phyloP scores from a whole-genome alignment of 352 stramenopile species.

The Globisporangium viniferum region DNA sequence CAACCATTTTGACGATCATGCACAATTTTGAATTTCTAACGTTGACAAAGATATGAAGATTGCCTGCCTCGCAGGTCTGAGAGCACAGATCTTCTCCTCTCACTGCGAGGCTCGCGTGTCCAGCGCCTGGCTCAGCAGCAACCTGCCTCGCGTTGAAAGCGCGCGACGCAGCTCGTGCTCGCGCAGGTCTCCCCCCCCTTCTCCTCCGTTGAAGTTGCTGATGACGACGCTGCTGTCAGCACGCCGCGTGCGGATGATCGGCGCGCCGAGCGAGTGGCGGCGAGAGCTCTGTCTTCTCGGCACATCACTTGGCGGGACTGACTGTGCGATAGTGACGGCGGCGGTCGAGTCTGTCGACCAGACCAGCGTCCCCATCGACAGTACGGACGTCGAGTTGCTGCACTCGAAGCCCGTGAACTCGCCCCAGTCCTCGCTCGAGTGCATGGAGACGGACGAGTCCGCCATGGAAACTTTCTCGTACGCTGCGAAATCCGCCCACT shows the following conservation, averaged over 20 bases:
- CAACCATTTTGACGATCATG: background rate
- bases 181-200: background rate
- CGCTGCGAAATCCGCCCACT: conserved; percentile 32
- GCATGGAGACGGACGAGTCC: conserved; percentile 10
- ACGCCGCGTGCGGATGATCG: background rate
- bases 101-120: conserved; percentile 1
- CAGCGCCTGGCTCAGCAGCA: conserved; percentile 24
- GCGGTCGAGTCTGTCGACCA: conserved; percentile 11
- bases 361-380: conserved; percentile 11
- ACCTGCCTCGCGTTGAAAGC: conserved; percentile 21
- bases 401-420: conserved; percentile 18
- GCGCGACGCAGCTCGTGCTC: conserved; percentile 15
- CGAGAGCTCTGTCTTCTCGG: conserved; percentile 11
- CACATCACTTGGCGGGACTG: background rate
- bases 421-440: conserved; percentile 19
- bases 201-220: background rate
- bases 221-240: background rate
- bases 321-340: background rate
- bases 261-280: conserved; percentile 11
- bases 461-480: conserved; percentile 18
- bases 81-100: background rate
- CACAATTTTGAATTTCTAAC: background rate
- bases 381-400: conserved; percentile 10
- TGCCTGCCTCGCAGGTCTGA: no score
- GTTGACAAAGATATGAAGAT: background rate